Percentiles rank a stretch among this genome's conserved stretches.
Evolutionary conservation across 2,329 filamentous ascomycete genomes (phyloP).

Genomic region (Hypomyces perniciosus): DNA sequence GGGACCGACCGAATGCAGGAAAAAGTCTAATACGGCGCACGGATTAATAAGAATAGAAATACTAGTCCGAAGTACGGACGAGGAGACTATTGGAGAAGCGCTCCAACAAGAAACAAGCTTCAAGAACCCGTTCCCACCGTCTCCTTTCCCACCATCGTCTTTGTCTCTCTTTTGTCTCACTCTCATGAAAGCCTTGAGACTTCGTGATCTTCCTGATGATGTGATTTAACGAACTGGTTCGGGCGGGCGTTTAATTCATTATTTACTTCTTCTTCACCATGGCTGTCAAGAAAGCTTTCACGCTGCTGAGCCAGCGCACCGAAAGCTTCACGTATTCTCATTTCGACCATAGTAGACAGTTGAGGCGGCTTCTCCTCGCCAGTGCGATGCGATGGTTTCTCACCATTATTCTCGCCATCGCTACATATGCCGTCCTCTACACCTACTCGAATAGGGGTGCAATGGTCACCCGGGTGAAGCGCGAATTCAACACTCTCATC

Average conservation of each 20-base stretch:
- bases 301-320: conserved; percentile 6
- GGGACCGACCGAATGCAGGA: too few species aligned
- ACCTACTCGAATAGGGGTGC: conserved; percentile 23
- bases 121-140: too few species aligned
- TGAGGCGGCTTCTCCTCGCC: conserved; percentile 14
- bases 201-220: too few species aligned
- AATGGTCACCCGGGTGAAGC: conserved; percentile 30
- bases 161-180: too few species aligned
- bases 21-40: too few species aligned
- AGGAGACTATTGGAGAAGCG: background rate
- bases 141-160: too few species aligned
- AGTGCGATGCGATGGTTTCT: conserved; percentile 23
- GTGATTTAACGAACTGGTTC: too few species aligned
- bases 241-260: too few species aligned
- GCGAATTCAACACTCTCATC: conserved; percentile 38
- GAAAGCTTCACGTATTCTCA: conserved; percentile 18
- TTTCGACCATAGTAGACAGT: conserved; percentile 17
- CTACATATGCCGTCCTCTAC: conserved; percentile 24
- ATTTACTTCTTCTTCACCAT: background rate
- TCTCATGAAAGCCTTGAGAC: too few species aligned
- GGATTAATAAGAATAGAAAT: background rate
- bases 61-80: background rate
- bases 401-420: conserved; percentile 23
- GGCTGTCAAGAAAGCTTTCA: conserved; percentile 2
- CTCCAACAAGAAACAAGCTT: background rate